phyloP scores from a whole-genome alignment of 2,329 filamentous ascomycete genomes.

The Pseudogymnoascus sp. region DNA sequence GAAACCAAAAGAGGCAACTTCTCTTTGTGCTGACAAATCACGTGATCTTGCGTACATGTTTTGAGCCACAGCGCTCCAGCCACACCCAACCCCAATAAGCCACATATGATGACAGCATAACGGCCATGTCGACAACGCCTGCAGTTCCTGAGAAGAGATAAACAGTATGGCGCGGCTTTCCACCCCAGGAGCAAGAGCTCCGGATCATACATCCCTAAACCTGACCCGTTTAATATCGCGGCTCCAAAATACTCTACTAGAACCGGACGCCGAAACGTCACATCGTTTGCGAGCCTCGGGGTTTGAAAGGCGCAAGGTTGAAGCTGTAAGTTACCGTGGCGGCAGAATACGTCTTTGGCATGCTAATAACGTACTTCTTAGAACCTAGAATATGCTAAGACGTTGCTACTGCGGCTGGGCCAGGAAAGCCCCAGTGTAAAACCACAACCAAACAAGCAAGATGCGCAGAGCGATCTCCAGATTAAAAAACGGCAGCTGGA shows the following conservation, averaged over 20 bases:
- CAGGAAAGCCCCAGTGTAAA: constrained; percentile 57
- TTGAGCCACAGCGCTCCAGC: constrained; percentile 1
- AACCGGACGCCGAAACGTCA: constrained; percentile 51
- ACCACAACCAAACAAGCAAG: constrained; percentile 47
- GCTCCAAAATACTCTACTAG: constrained; percentile 57
- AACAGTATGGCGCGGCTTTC: constrained; percentile 9
- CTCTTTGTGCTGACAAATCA: background rate
- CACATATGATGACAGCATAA: constrained; percentile 8
- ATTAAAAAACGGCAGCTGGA: constrained; percentile 59
- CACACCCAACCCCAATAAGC: background rate
- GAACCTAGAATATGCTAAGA: constrained; percentile 66
- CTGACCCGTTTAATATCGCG: constrained; percentile 57
- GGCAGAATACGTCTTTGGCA: background rate
- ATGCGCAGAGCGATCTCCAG: constrained; percentile 55
- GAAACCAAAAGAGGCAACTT: background rate
- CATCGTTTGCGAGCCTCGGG: constrained; percentile 49
- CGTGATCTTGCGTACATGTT: background rate
- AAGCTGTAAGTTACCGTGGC: constrained; percentile 36
- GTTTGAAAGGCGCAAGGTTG: constrained; percentile 55
- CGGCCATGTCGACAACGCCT: background rate
- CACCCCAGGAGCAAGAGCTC: constrained; percentile 4
- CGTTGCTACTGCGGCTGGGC: constrained; percentile 60
- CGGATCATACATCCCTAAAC: constrained; percentile 30
- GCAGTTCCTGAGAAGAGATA: background rate
- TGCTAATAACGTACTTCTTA: constrained; percentile 26